Percentiles rank a stretch among this genome's conserved stretches.
These are phyloP conservation scores for Kregervanrija fluxuum DNA, from an alignment of 805 yeast genomes.

Conservation along the genomic window DNA sequence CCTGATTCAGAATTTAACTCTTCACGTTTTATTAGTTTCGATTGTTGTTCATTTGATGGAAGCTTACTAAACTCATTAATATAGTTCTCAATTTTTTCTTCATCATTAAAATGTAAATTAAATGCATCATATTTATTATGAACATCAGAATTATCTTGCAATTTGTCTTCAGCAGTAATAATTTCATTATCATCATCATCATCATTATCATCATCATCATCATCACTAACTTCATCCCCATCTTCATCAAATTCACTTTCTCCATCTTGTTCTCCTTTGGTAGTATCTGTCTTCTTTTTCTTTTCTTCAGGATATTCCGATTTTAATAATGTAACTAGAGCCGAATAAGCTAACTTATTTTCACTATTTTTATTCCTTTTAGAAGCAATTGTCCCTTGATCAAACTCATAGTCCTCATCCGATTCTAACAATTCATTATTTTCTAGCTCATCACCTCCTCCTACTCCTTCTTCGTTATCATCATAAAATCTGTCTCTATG, in stretches of 20 bases:
- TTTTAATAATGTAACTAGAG: constrained; percentile 20
- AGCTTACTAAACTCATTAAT: constrained; percentile 25
- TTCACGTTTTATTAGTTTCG: constrained; percentile 10
- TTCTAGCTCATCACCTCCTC: constrained; percentile 23
- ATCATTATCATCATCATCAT: constrained; percentile 8
- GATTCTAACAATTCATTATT: constrained; percentile 6
- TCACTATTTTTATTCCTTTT: constrained; percentile 10
- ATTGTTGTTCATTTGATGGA: background rate
- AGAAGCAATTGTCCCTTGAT: constrained; percentile 11
- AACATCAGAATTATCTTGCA: constrained; percentile 28
- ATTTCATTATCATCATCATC: constrained; percentile 10
- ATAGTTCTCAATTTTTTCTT: constrained; percentile 31
- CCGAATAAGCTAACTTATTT: constrained; percentile 26
- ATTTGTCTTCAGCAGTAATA: constrained; percentile 32
- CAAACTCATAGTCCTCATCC: constrained; percentile 11
- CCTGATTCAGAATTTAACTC: constrained; percentile 12
- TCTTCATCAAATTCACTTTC: constrained; percentile 3
- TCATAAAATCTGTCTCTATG: constrained; percentile 18
- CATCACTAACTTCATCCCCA: constrained; percentile 13
- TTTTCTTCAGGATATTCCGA: constrained; percentile 13
- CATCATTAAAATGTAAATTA: constrained; percentile 61
- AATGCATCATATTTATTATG: constrained; percentile 52
- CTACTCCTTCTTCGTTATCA: constrained; percentile 27
- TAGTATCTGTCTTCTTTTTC: constrained; percentile 7
- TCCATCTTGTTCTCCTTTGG: constrained; percentile 15